Evolutionary conservation across 2,329 filamentous ascomycete species (phyloP), one percentile per base, ranked within the genome.

Genomic region (Podosphaera fusca): DNA sequence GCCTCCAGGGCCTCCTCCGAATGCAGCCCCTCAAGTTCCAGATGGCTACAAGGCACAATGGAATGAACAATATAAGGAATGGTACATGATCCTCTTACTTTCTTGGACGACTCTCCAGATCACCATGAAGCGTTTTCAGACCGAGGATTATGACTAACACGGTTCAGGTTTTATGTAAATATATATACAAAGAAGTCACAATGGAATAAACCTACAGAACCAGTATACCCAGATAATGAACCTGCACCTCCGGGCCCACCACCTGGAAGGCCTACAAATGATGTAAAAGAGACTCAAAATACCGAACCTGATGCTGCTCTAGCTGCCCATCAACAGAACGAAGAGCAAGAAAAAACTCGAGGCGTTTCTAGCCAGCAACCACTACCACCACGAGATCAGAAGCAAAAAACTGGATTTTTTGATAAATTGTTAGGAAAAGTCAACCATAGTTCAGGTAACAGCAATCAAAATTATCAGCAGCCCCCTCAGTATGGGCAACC

Each of bases 51-150:
- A 85, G 66, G 84, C 83, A 9, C 79, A 87, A 61, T 94, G 82
- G 79, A 92, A 94, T 69, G 80, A 84, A 0, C 81, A 92, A 66
- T 95, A 95, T 73, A 83, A 83, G 65, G 84, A 92, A 76, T 95
- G 86, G 82, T 81, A 67, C 62, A 72, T 62, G 40, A 10, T 36
- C 57, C 29, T 29, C 30, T n/a, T 7, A 4, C n/a, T 36, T 6
- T 4, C 30, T 55, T 56, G 47, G 52, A 14, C n/a, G 55, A 21
- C 21, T 21, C 21, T 21, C 21, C 21, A 21, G 21, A 21, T 21
- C 21, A 21, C 21, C 21, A 21, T 21, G 21, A 21, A 21, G 21
- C 21, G 21, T 21, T 21, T 21, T 21, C 21, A 21, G 21, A 21
- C 12, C 29, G 30, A 31, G 31, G 49, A 52, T 58, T 55, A 57